These are phyloP conservation scores for Solanum chiquidenum DNA, from an alignment of 257 asterid genomes.

Conservation along the genomic window DNA sequence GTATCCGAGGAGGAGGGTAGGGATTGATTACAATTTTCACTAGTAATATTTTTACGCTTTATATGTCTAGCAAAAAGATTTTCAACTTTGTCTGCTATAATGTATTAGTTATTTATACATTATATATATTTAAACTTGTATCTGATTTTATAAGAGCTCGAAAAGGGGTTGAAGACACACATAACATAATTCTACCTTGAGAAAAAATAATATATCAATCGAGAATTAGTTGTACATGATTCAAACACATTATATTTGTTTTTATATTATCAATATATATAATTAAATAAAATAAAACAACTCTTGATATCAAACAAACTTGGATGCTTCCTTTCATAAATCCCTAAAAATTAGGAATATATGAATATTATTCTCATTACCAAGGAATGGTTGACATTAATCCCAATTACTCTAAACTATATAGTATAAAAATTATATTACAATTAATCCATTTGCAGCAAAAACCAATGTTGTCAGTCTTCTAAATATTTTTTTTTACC, in stretches of 20 bases:
- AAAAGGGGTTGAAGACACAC: neutral
- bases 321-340: neutral
- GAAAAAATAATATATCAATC: neutral
- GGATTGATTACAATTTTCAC: no score
- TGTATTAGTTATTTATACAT: neutral
- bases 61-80: neutral
- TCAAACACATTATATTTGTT: neutral
- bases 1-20: no score
- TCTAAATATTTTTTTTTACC: neutral
- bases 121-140: neutral
- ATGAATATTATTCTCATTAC: conserved; percentile 6
- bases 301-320: neutral
- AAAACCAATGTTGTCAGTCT: neutral
- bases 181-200: neutral
- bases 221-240: neutral
- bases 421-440: neutral
- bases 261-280: neutral
- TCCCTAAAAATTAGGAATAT: neutral
- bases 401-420: neutral
- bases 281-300: neutral
- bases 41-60: no score
- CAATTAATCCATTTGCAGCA: neutral
- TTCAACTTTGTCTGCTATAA: neutral
- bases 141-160: no score
- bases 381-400: conserved; percentile 34